Evolutionary conservation across 352 stramenopile species (phyloP).

Genomic region (Phytophthora pini): DNA sequence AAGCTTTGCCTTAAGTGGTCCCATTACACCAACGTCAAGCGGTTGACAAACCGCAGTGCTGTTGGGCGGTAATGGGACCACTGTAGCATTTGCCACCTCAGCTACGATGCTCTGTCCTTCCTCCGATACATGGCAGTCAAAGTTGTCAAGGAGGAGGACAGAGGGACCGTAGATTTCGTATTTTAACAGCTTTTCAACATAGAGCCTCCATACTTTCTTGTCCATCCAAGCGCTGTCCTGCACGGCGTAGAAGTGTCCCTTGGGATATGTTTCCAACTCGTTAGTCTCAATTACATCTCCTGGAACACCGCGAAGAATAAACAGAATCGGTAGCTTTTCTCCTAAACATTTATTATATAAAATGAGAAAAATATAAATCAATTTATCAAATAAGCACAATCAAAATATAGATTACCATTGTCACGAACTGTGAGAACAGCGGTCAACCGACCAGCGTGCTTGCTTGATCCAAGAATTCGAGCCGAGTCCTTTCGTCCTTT

Average conservation of each 20-base stretch:
- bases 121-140: slow-evolving; percentile 9
- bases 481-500: not conserved
- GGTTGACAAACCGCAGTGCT: slow-evolving; percentile 21
- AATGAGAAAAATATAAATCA: too few relatives aligned
- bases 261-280: not conserved
- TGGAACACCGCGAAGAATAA: not conserved
- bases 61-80: slow-evolving; percentile 10
- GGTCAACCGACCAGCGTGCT: not conserved
- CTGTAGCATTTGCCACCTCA: not conserved
- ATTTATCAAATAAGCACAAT: too few relatives aligned
- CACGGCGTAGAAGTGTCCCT: not conserved
- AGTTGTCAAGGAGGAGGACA: slow-evolving; percentile 12
- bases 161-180: slow-evolving; percentile 9
- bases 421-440: slow-evolving; percentile 3
- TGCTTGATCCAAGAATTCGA: not conserved
- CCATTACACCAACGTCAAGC: slow-evolving; percentile 25
- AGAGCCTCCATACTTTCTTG: slow-evolving; percentile 3
- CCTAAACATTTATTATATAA: too few relatives aligned
- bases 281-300: not conserved
- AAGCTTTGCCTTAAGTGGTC: not conserved
- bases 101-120: not conserved
- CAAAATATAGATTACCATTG: slow-evolving; percentile 1
- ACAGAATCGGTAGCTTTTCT: not conserved
- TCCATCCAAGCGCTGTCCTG: not conserved
- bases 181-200: slow-evolving; percentile 1